Evolutionary conservation across 306 rosid species (phyloP), one percentile per base, ranked within the genome.

Genomic region (Castanea sativa): DNA sequence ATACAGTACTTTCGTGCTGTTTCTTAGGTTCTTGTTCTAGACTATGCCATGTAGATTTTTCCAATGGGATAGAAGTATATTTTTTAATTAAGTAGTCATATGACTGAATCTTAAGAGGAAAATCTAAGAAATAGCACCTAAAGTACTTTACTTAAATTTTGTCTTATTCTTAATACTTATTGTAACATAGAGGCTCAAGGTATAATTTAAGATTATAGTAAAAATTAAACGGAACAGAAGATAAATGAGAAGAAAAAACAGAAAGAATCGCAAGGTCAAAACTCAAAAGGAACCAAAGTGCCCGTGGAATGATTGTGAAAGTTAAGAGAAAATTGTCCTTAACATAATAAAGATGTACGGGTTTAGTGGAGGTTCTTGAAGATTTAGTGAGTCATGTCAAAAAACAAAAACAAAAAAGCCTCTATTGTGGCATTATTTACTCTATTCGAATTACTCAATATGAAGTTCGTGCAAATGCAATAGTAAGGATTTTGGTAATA

Each of bases 281-380:
- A 80, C 80, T 86, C 80, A 86, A 90, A 80, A 80, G 81, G 75
- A 45, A 81, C 71, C 18, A 51, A 80, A 74, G 70, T 55, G 41
- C 55, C 65, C 71, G 69, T 60, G 58, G 78, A 79, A 70, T 59
- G 73, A 51, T 38, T 4, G 80, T 67, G 56, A 72, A 63, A 83
- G 78, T 81, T 51, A 53, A 60, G 20, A 53, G 45, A 32, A 25
- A 56, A 64, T 78, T 61, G 83, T 71, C 81, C 75, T 75, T 53
- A 29, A 29, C 79, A 18, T 55, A 69, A 55, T 16, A 75, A 79
- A 70, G 71, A 60, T 55, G 86, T 83, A 83, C 86, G 83, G 78
- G 73, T 63, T 52, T 9, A 30, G 71, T 63, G 78, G 55, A 64
- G 38, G 49, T 8, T 74, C 18, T 25, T 69, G 18, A 25, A 55